These are phyloP conservation scores for Gnomoniopsis smithogilvyi DNA, from an alignment of 2,329 filamentous ascomycete genomes.

Conservation along the genomic window DNA sequence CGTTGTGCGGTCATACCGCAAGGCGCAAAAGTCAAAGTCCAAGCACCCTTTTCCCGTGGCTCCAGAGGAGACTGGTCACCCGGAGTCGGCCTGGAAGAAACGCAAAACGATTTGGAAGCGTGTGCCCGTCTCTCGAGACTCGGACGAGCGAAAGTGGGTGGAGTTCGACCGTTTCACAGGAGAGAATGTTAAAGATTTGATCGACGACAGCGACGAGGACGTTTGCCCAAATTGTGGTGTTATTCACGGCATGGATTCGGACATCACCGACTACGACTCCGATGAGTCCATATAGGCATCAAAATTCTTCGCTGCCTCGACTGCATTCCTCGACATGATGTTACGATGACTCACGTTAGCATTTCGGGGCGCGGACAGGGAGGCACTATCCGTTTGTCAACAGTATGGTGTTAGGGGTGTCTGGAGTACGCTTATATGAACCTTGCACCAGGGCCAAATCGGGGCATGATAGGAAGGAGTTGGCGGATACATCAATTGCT, in stretches of 20 bases:
- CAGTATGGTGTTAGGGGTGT: not conserved
- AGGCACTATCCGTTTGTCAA: not conserved
- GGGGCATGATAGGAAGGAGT: not conserved
- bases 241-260: slow-evolving; percentile 4
- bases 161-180: slow-evolving; percentile 36
- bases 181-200: slow-evolving; percentile 11
- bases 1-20: slow-evolving; percentile 44
- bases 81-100: slow-evolving; percentile 36
- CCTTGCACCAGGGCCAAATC: not conserved
- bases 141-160: slow-evolving; percentile 41
- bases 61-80: slow-evolving; percentile 40
- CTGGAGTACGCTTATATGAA: not conserved
- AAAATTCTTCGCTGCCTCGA: not conserved
- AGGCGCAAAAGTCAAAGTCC: slow-evolving; percentile 15
- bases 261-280: slow-evolving; percentile 7
- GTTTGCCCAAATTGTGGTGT: slow-evolving; percentile 18
- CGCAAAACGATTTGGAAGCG: slow-evolving; percentile 50
- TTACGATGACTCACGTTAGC: not conserved
- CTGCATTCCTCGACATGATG: not conserved
- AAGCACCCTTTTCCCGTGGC: slow-evolving; percentile 33
- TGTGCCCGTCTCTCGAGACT: slow-evolving; percentile 40
- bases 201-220: slow-evolving; percentile 18
- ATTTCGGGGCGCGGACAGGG: not conserved
- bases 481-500: not conserved
- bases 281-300: not conserved